These are phyloP conservation scores for Elasticomyces elasticus DNA, from an alignment of 495 filamentous ascomycete genomes.

Conservation along the genomic window DNA sequence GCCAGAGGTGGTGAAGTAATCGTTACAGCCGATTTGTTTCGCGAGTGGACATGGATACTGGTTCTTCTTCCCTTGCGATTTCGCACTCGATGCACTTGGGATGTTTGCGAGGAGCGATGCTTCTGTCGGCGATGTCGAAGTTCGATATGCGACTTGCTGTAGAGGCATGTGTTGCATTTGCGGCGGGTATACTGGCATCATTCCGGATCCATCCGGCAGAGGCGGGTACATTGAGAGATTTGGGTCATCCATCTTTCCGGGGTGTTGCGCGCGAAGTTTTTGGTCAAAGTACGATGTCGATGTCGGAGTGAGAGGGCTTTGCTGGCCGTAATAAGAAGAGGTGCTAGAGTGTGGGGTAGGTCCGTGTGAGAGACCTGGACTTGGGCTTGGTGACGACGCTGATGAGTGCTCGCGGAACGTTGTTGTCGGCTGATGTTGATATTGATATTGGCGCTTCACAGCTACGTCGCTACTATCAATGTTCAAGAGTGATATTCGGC, in stretches of 20 bases:
- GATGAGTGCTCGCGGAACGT: conserved; percentile 20
- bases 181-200: conserved; percentile 16
- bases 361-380: too few relatives aligned
- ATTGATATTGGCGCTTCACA: neutral
- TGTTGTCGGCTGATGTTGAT: conserved; percentile 3
- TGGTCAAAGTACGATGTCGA: neutral
- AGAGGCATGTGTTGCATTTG: conserved; percentile 12
- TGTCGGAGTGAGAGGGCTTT: neutral
- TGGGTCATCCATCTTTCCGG: conserved; percentile 18
- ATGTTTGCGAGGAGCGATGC: conserved; percentile 14
- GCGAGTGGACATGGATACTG: conserved; percentile 54
- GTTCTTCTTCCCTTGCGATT: conserved; percentile 41
- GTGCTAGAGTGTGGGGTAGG: too few relatives aligned
- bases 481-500: conserved; percentile 24
- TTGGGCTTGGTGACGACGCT: conserved; percentile 27
- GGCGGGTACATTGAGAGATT: conserved; percentile 18
- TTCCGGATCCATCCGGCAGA: conserved; percentile 18
- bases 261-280: neutral
- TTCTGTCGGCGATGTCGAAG: conserved; percentile 20
- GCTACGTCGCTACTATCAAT: conserved; percentile 15
- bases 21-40: conserved; percentile 33
- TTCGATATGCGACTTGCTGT: conserved; percentile 13
- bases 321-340: neutral
- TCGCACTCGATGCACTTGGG: conserved; percentile 10
- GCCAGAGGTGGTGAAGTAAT: conserved; percentile 81